These are phyloP conservation scores for Lactarius evosmus DNA, from an alignment of 768 basidiomycete species.

Conservation along the genomic window DNA sequence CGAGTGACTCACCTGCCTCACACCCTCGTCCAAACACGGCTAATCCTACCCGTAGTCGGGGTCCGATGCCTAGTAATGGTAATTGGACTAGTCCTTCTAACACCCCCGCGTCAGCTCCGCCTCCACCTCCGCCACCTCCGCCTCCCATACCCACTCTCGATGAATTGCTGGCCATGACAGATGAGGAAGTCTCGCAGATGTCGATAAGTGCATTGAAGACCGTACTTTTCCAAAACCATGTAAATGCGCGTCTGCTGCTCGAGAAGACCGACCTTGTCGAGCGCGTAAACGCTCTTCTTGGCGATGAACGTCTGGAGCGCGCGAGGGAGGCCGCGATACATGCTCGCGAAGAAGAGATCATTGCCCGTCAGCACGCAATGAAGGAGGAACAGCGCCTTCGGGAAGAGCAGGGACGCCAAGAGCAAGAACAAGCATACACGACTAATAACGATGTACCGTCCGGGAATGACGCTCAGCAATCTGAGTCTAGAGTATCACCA, in stretches of 20 bases:
- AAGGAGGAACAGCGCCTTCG: constrained; percentile 33
- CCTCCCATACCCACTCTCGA: constrained; percentile 56
- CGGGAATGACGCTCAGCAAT: constrained; percentile 15
- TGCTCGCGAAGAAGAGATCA: constrained; percentile 30
- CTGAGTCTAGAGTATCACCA: constrained; percentile 28
- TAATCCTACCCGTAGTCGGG: constrained; percentile 5
- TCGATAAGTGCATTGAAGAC: constrained; percentile 73
- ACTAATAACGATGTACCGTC: neutral
- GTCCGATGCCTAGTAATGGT: constrained; percentile 6
- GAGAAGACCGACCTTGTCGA: constrained; percentile 84
- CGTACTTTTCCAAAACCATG: constrained; percentile 75
- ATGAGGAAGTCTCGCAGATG: constrained; percentile 54
- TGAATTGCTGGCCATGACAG: constrained; percentile 59
- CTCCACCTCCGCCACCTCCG: constrained; percentile 27
- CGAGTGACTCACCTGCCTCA: neutral
- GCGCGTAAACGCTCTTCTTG: constrained; percentile 61
- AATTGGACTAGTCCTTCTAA: constrained; percentile 1
- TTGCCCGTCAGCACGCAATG: constrained; percentile 24
- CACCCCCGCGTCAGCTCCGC: constrained; percentile 12
- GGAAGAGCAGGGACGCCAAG: constrained; percentile 31
- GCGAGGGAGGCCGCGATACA: constrained; percentile 47
- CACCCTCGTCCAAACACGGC: constrained; percentile 8
- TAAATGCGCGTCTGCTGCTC: constrained; percentile 62
- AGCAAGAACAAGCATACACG: constrained; percentile 14
- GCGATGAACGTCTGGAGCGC: constrained; percentile 57